Percentiles rank a stretch among this genome's conserved stretches.
These are phyloP conservation scores for Scenedesmus sp. DNA, from an alignment of 163 green algal species.

Conservation along the genomic window DNA sequence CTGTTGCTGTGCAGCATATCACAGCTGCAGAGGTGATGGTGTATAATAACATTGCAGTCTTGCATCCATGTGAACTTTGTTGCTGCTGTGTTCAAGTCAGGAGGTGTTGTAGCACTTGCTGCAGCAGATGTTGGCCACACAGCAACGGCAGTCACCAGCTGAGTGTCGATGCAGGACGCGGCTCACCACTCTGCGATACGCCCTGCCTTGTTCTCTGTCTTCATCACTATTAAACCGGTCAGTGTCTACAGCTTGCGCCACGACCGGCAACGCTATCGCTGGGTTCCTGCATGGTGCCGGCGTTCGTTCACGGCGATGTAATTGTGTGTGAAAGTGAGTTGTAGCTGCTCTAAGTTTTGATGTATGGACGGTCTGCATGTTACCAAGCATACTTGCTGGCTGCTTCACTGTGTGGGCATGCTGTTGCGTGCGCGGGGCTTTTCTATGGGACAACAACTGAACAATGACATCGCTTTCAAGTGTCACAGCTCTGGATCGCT, in stretches of 20 bases:
- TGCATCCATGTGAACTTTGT: neutral
- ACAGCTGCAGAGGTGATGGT: neutral
- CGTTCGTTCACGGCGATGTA: neutral
- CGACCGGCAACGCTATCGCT: neutral
- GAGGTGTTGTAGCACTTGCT: conserved; percentile 1
- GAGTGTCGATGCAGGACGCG: neutral
- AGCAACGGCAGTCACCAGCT: neutral
- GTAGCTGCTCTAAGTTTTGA: neutral
- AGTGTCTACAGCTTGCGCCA: neutral
- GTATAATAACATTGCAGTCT: neutral
- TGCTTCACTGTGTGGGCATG: neutral
- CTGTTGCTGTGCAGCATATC: neutral
- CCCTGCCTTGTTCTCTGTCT: conserved; percentile 21
- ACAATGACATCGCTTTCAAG: neutral
- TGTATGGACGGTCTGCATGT: neutral
- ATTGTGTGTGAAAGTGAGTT: neutral
- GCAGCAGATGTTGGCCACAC: conserved; percentile 4
- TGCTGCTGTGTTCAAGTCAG: neutral
- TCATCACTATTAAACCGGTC: neutral
- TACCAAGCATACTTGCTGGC: neutral
- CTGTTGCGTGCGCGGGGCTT: neutral
- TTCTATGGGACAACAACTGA: neutral
- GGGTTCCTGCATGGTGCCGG: neutral
- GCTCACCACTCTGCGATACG: conserved; percentile 21
- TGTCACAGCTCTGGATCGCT: neutral